phyloP scores from a whole-genome alignment of 2,329 filamentous ascomycete species.

The Trichoderma sp. region DNA sequence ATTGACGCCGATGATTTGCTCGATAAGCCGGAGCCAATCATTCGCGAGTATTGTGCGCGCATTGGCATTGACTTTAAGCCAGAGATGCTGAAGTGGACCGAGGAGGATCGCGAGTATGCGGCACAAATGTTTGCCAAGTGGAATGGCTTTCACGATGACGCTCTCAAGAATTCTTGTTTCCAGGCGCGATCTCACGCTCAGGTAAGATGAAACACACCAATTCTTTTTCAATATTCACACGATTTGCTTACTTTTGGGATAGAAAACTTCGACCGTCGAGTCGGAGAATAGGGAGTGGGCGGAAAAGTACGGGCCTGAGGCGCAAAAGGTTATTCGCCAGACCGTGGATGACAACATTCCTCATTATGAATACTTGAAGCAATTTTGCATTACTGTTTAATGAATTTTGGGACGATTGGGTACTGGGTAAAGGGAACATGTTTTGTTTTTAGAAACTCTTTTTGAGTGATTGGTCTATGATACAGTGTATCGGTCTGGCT shows the following conservation, averaged over 20 bases:
- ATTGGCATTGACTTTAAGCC: constrained; percentile 74
- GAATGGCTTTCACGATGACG: constrained; percentile 96
- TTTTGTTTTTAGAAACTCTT: background rate
- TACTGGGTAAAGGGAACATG: background rate
- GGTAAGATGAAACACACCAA: constrained; percentile 40
- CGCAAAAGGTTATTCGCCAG: constrained; percentile 65
- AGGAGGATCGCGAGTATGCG: constrained; percentile 70
- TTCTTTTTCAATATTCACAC: background rate
- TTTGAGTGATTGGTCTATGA: constrained; percentile 11
- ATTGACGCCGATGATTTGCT: constrained; percentile 93
- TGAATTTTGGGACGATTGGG: background rate
- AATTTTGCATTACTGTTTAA: constrained; percentile 66
- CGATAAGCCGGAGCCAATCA: constrained; percentile 73
- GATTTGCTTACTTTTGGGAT: background rate
- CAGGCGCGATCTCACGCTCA: constrained; percentile 65
- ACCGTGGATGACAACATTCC: constrained; percentile 69
- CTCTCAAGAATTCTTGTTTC: constrained; percentile 76
- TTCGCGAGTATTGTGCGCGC: constrained; percentile 76
- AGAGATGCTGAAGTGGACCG: constrained; percentile 82
- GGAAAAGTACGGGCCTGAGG: constrained; percentile 71
- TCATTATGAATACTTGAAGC: constrained; percentile 80
- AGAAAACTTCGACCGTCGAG: constrained; percentile 64
- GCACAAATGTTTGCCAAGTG: constrained; percentile 87
- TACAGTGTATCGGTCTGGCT: constrained; percentile 10
- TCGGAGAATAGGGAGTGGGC: constrained; percentile 69